Evolutionary conservation across 176 grass and related monocot species (phyloP).

Genomic region (Dendrocalamus sinicus): DNA sequence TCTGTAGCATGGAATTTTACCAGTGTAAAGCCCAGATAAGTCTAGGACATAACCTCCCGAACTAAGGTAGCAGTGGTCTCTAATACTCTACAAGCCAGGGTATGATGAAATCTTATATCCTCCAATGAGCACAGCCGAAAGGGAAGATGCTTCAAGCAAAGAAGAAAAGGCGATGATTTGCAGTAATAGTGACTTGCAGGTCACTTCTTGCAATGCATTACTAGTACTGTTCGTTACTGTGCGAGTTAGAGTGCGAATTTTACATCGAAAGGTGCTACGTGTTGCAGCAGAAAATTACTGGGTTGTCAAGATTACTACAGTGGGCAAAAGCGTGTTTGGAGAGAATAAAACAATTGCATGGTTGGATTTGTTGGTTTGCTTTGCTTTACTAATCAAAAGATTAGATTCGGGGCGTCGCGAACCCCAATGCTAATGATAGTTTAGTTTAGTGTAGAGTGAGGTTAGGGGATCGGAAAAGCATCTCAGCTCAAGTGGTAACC

Average conservation of each 20-base stretch:
- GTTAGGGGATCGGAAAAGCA: constrained; percentile 29
- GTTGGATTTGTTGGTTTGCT: background rate
- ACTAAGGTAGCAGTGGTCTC: too few species aligned
- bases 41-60: too few species aligned
- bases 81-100: too few species aligned
- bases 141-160: background rate
- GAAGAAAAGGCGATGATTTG: constrained; percentile 33
- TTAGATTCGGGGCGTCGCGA: constrained; percentile 10
- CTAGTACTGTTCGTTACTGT: background rate
- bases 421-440: constrained; percentile 37
- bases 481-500: constrained; percentile 9
- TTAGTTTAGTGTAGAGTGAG: constrained; percentile 38
- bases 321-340: constrained; percentile 32
- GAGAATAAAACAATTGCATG: background rate
- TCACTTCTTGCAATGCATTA: constrained; percentile 25
- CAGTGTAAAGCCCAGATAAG: too few species aligned
- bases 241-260: background rate
- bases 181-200: constrained; percentile 28
- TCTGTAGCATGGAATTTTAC: too few species aligned
- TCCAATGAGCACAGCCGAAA: background rate
- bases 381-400: constrained; percentile 45
- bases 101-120: too few species aligned
- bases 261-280: background rate
- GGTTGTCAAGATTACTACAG: background rate
- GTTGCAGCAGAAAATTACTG: background rate